These are phyloP conservation scores for Trebouxia gelatinosa DNA, from an alignment of 163 green algal genomes.

Conservation along the genomic window DNA sequence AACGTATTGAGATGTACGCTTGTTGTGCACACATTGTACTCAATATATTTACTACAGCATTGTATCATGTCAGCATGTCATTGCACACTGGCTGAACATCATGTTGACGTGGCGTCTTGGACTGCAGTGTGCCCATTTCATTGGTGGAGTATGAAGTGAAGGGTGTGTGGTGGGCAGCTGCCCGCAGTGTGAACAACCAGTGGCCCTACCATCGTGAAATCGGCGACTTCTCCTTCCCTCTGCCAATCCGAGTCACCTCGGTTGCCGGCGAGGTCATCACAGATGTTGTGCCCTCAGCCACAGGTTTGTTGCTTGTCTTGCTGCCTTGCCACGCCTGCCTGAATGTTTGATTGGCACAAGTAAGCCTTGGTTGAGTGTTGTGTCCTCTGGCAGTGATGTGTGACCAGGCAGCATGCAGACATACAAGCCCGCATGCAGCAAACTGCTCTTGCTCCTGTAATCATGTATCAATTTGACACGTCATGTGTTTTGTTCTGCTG, in stretches of 20 bases:
- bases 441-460: not conserved
- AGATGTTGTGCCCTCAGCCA: slow-evolving; percentile 11
- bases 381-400: not conserved
- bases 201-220: slow-evolving; percentile 40
- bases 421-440: not conserved
- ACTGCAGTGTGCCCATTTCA: slow-evolving; percentile 32
- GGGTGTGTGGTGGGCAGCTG: slow-evolving; percentile 18
- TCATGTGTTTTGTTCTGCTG: not conserved
- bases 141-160: slow-evolving; percentile 31
- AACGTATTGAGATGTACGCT: too few relatives aligned
- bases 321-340: not conserved
- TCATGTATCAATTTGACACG: not conserved
- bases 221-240: slow-evolving; percentile 33
- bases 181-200: slow-evolving; percentile 43
- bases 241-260: slow-evolving; percentile 30
- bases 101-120: too few relatives aligned
- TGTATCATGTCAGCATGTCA: too few relatives aligned
- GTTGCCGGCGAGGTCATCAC: slow-evolving; percentile 31
- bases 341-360: not conserved
- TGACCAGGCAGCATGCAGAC: not conserved
- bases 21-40: too few relatives aligned
- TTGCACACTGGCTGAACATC: too few relatives aligned
- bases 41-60: too few relatives aligned
- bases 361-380: not conserved
- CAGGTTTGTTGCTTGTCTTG: not conserved